Evolutionary conservation across 1,284 basidiomycete genomes (phyloP).

Genomic region (Trametes polyzona): DNA sequence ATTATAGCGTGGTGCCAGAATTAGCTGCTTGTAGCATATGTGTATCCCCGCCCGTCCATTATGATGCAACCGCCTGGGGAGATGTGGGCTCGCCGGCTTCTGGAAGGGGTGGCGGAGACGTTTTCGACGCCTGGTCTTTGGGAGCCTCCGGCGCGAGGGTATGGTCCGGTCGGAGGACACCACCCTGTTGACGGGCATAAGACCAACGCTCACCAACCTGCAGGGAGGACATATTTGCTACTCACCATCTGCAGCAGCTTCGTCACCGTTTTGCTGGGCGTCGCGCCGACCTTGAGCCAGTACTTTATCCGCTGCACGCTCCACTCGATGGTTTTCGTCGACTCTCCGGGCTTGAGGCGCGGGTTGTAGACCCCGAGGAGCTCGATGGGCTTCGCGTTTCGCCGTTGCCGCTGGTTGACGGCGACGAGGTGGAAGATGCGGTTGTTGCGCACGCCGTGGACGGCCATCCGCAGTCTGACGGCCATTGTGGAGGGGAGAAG

Average conservation of each 20-base stretch:
- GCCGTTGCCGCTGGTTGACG: slow-evolving; percentile 72
- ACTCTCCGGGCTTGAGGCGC: slow-evolving; percentile 48
- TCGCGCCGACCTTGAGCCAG: slow-evolving; percentile 86
- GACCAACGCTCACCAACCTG: background rate
- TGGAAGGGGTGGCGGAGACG: background rate
- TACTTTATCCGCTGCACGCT: slow-evolving; percentile 88
- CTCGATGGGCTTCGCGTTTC: slow-evolving; percentile 91
- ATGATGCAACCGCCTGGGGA: slow-evolving; percentile 1
- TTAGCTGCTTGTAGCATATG: background rate
- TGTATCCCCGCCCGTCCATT: background rate
- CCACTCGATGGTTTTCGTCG: slow-evolving; percentile 85
- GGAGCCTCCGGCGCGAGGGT: background rate
- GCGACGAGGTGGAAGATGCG: slow-evolving; percentile 91
- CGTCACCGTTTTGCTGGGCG: slow-evolving; percentile 80
- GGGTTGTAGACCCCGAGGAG: slow-evolving; percentile 90
- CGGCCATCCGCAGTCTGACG: slow-evolving; percentile 83
- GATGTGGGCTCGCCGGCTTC: background rate
- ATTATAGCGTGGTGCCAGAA: background rate
- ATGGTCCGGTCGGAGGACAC: slow-evolving; percentile 19
- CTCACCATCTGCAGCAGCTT: slow-evolving; percentile 82
- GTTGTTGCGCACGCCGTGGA: slow-evolving; percentile 82
- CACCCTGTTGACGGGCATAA: slow-evolving; percentile 39
- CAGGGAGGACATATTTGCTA: slow-evolving; percentile 28
- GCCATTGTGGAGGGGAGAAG: slow-evolving; percentile 57
- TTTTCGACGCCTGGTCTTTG: background rate